Percentiles rank a stretch among this genome's conserved stretches.
Evolutionary conservation across 1,284 basidiomycete genomes (phyloP).

Genomic region (Microbotryum lychnidis-dioicae): DNA sequence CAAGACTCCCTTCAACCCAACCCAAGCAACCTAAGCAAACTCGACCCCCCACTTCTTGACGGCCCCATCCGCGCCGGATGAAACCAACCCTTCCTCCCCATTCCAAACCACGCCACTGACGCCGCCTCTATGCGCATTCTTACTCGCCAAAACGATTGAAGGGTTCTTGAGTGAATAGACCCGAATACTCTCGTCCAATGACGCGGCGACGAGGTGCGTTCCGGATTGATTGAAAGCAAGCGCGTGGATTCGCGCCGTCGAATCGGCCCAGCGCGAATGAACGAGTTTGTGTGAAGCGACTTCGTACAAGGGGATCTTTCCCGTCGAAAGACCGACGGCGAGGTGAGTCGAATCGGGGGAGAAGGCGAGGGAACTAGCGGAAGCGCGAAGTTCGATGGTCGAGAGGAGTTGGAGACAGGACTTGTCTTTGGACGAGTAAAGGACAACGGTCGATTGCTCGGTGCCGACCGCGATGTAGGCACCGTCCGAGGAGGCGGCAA

Average conservation of each 20-base stretch:
- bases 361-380: slow-evolving; percentile 70
- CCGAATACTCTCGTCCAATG: slow-evolving; percentile 19
- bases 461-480: slow-evolving; percentile 13
- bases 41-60: slow-evolving; percentile 14
- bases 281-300: background rate
- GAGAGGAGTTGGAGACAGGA: no score
- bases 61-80: slow-evolving; percentile 21
- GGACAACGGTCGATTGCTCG: slow-evolving; percentile 63
- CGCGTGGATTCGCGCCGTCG: slow-evolving; percentile 8
- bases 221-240: slow-evolving; percentile 17
- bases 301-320: slow-evolving; percentile 24
- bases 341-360: slow-evolving; percentile 51
- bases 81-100: slow-evolving; percentile 3
- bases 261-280: slow-evolving; percentile 8
- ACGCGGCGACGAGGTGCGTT: slow-evolving; percentile 9
- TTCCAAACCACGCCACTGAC: slow-evolving; percentile 12
- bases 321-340: slow-evolving; percentile 26
- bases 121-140: slow-evolving; percentile 18
- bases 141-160: background rate
- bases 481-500: slow-evolving; percentile 13
- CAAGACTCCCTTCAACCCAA: background rate
- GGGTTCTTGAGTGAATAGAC: slow-evolving; percentile 17
- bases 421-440: slow-evolving; percentile 52
- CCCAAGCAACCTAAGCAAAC: slow-evolving; percentile 4
- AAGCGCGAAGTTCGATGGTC: slow-evolving; percentile 51